Evolutionary conservation across 148 eudicot genomes (phyloP).

Genomic region (Dysphania ambrosioides): DNA sequence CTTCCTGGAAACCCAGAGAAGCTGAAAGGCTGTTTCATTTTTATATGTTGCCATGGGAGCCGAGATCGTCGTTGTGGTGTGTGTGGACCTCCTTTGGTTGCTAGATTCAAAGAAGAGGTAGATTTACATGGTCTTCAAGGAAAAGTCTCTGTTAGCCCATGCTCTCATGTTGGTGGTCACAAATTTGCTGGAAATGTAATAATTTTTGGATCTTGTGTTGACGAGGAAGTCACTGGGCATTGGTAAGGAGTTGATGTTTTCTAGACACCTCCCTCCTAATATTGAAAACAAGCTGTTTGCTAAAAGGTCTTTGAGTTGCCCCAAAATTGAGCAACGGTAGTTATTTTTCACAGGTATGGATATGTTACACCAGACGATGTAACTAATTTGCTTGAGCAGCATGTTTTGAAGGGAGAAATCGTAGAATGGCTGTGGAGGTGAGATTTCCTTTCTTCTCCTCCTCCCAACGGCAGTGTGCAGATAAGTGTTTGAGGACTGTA

Average conservation of each 20-base stretch:
- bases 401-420: conserved; percentile 79
- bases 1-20: conserved; percentile 89
- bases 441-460: conserved; percentile 8
- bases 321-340: conserved; percentile 14
- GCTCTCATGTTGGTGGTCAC: conserved; percentile 98
- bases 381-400: conserved; percentile 74
- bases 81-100: conserved; percentile 84
- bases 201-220: conserved; percentile 62
- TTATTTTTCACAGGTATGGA: conserved; percentile 67
- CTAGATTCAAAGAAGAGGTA: conserved; percentile 77
- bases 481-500: not conserved
- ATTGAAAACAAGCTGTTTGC: not conserved
- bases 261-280: conserved; percentile 5
- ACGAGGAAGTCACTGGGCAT: conserved; percentile 69
- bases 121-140: conserved; percentile 64
- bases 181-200: conserved; percentile 96
- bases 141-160: conserved; percentile 83
- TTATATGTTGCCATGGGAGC: conserved; percentile 91
- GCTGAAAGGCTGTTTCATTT: conserved; percentile 66
- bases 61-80: conserved; percentile 96
- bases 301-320: conserved; percentile 5
- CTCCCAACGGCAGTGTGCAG: not conserved
- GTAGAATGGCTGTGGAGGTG: conserved; percentile 92
- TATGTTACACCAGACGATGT: conserved; percentile 93
- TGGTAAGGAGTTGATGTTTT: conserved; percentile 49